Evolutionary conservation across 805 yeast species (phyloP), one percentile per base, ranked within the genome.

Genomic region (Wickerhamomyces subpelliculosus): DNA sequence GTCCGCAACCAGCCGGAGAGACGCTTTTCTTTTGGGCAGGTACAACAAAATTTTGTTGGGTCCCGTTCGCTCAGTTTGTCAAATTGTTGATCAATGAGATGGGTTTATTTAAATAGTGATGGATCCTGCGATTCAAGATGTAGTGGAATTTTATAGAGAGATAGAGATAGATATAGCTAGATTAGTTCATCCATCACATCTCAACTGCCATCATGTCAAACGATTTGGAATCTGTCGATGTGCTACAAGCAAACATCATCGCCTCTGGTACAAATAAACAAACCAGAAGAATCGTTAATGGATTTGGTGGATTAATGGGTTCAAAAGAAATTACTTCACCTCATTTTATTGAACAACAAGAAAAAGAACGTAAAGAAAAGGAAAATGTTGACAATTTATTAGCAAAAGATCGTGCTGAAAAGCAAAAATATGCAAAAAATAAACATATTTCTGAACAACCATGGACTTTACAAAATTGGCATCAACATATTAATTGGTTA

Each of bases 211-310:
- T n/a, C n/a, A n/a, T n/a, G n/a, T n/a, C n/a, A n/a, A 22, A 23
- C 10, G 48, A 40, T 5, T 40, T 54, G 21, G 58, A 54, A 36
- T 36, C 48, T 14, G 74, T 79, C 36, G 88, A 84, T 57, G 69
- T 84, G 47, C 73, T 78, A 32, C 66, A 74, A 38, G 86, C 88
- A 43, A 84, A 82, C 60, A 78, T 85, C 34, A 72, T 84, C 44
- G 94, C 94, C 14, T 84, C 93, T 10, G 94, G 94, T 47, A 75
- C 85, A 38, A 77, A 83, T 67, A 81, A 78, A 57, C 72, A 75
- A 51, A 68, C 69, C 39, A 78, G 76, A 37, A 73, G 90, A 61
- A 77, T 83, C 36, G 90, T 83, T 34, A 88, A 88, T 40, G 84
- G 88, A 16, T 83, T 88, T 35, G 93, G 93, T 29, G 67, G 67